Percentiles rank a stretch among this genome's conserved stretches.
phyloP scores from a whole-genome alignment of 1,284 basidiomycete species.

The Boletus semigastroideus region DNA sequence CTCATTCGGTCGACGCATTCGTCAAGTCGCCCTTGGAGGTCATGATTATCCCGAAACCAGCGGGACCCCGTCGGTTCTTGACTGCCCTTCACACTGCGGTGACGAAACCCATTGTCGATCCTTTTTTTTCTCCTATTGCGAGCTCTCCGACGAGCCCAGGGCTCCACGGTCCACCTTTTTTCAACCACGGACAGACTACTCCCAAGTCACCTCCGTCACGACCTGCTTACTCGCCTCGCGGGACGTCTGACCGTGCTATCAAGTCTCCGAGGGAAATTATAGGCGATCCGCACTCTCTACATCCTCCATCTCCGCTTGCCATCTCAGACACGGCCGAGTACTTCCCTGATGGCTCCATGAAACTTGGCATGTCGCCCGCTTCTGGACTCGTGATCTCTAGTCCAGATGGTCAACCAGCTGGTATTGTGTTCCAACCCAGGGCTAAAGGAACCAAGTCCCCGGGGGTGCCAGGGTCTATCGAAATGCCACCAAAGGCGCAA shows the following conservation, averaged over 20 bases:
- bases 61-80: constrained; percentile 86
- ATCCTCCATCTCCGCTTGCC: constrained; percentile 70
- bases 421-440: constrained; percentile 92
- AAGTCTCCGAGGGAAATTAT: constrained; percentile 51
- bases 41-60: constrained; percentile 94
- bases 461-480: constrained; percentile 9
- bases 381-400: constrained; percentile 90
- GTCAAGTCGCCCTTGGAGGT: constrained; percentile 66
- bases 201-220: constrained; percentile 43
- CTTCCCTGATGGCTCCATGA: constrained; percentile 73
- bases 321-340: constrained; percentile 83
- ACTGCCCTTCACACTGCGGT: constrained; percentile 88
- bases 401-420: constrained; percentile 89
- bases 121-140: constrained; percentile 89
- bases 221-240: constrained; percentile 50
- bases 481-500: constrained; percentile 39
- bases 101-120: constrained; percentile 82
- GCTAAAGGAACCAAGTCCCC: constrained; percentile 38
- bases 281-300: constrained; percentile 40
- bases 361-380: constrained; percentile 74
- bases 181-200: constrained; percentile 37
- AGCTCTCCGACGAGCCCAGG: constrained; percentile 82
- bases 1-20: constrained; percentile 40
- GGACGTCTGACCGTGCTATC: constrained; percentile 57
- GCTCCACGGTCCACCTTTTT: constrained; percentile 43